Base-by-base conservation (phyloP, 345 rosid species). In the Mallotus nudiflorus region DNA sequence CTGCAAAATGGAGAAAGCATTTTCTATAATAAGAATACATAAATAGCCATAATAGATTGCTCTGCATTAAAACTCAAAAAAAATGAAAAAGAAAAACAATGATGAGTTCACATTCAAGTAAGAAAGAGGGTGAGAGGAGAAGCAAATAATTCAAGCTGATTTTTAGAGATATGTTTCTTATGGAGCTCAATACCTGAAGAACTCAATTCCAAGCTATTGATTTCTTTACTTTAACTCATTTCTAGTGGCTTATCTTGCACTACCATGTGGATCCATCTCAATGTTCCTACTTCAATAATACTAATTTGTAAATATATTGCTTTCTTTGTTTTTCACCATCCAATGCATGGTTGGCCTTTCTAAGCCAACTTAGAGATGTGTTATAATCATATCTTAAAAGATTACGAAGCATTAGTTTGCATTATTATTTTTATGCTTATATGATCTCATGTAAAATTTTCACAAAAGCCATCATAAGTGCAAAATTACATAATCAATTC, bases 1-100 rank as follows among this genome's bases (percentile, higher is more conserved):
- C 80, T 65, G 72, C 64, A 76, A 59, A 52, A 24, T 31, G 42
- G n/a, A 75, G 53, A n/a, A 42, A 2, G n/a, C n/a, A n/a, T n/a
- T n/a, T n/a, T n/a, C n/a, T n/a, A n/a, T 20, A 9, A 19, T 4
- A 11, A 35, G 39, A 27, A 42, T 25, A 9, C 14, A 46, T 24
- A 35, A 28, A 10, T 52, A 14, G 37, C 53, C 15, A 24, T 12
- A 29, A 29, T 10, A n/a, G 46, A 31, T 24, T 56, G 9, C 40
- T 55, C 19, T 39, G n/a, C n/a, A n/a, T n/a, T n/a, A n/a, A n/a
- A n/a, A n/a, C 42, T 39, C 42, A 66, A 54, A 16, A 22, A 4
- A 9, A n/a, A 33, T 29, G 9, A 10, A 49, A 50, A 16, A 35
- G 15, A n/a, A n/a, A 14, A 20, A 31, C 24, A 28, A 28, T 28